Conservation (phyloP, 192 early-diverging fungal species). For the Cetraspora pellucida region DNA sequence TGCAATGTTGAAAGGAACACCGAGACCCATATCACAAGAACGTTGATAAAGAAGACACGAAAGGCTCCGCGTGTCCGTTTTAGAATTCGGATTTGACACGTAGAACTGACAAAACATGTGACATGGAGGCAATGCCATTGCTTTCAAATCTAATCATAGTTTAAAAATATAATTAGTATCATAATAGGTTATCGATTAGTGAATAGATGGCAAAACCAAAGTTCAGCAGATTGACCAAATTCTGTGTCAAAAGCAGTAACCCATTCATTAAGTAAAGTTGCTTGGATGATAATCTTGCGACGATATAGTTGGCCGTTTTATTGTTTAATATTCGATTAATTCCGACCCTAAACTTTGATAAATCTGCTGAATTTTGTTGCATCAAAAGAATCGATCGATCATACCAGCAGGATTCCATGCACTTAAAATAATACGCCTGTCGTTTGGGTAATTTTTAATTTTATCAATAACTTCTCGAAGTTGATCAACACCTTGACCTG, state of each 20-base stretch:
- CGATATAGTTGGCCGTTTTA: no score
- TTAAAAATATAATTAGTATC: no score
- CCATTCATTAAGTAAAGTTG: no score
- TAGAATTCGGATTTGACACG: constrained; percentile 70
- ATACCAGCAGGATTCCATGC: constrained; percentile 98
- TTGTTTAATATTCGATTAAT: no score
- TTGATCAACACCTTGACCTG: constrained; percentile 92
- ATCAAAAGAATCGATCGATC: neutral
- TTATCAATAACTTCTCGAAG: constrained; percentile 82
- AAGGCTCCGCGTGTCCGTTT: constrained; percentile 56
- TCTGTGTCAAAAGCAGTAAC: no score
- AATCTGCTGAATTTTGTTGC: no score
- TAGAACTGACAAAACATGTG: constrained; percentile 98
- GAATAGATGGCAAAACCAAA: no score
- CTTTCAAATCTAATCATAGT: constrained; percentile 73
- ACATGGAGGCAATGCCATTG: constrained; percentile 97
- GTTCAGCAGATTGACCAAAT: no score
- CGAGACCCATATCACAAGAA: constrained; percentile 93
- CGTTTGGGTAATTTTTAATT: constrained; percentile 82
- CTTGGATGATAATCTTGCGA: no score
- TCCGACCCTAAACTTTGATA: no score
- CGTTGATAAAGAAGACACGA: constrained; percentile 97
- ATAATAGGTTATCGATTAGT: no score
- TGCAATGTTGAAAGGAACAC: constrained; percentile 98
- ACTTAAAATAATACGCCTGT: constrained; percentile 89